Conservation (phyloP, 2,329 filamentous ascomycete genomes). For the Cadophora malorum region DNA sequence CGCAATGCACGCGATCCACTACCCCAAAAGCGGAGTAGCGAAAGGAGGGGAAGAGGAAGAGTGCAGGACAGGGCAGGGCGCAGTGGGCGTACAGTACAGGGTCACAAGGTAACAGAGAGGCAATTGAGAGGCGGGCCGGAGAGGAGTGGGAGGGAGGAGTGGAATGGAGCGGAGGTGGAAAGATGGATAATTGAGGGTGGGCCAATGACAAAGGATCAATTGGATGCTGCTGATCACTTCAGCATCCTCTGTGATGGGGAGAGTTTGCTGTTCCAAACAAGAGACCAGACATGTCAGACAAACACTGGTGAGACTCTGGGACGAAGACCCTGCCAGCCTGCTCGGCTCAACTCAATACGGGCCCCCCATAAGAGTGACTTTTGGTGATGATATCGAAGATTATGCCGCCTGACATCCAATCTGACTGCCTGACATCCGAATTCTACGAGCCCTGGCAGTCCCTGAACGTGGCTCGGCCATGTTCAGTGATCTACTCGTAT, state of each 20-base stretch:
- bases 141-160: neutral
- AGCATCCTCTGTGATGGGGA: neutral
- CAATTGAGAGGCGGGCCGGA: neutral
- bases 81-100: neutral
- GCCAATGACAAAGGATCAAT: neutral
- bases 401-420: neutral
- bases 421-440: conserved; percentile 7
- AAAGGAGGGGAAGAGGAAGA: conserved; percentile 24
- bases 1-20: neutral
- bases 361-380: neutral
- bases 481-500: neutral
- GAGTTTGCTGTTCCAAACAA: neutral
- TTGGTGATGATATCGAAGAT: neutral
- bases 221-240: conserved; percentile 5
- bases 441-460: neutral
- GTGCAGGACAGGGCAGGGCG: neutral
- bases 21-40: conserved; percentile 16
- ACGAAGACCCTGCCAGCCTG: too few species aligned
- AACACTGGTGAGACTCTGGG: neutral
- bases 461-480: neutral
- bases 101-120: neutral
- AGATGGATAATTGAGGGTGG: neutral
- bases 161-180: neutral
- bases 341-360: too few species aligned
- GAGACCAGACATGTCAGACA: neutral